Conservation (phyloP, 1,139 yeast species). For the Maudiozyma humilis region DNA sequence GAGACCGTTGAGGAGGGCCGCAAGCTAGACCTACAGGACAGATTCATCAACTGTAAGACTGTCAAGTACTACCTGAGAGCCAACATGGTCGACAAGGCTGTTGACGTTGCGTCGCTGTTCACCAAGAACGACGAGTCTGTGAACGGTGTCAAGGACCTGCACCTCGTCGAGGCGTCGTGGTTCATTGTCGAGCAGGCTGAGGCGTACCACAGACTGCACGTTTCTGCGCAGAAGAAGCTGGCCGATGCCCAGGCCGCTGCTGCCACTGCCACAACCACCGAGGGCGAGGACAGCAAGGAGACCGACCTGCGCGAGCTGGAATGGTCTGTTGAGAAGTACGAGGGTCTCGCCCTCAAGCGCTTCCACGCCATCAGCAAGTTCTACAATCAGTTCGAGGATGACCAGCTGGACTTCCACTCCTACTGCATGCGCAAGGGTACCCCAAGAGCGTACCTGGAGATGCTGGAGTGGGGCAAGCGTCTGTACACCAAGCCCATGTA, state of each 20-base stretch:
- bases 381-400: constrained; percentile 64
- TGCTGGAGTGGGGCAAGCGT: constrained; percentile 73
- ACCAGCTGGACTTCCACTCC: constrained; percentile 90
- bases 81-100: constrained; percentile 67
- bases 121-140: constrained; percentile 72
- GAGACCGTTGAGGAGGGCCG: constrained; percentile 64
- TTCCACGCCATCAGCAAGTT: constrained; percentile 58
- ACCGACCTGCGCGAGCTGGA: constrained; percentile 22
- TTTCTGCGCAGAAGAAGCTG: constrained; percentile 27
- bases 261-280: constrained; percentile 23
- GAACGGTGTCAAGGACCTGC: constrained; percentile 81
- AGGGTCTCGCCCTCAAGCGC: constrained; percentile 76
- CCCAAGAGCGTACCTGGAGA: constrained; percentile 68
- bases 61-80: constrained; percentile 80
- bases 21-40: constrained; percentile 72
- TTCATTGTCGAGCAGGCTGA: constrained; percentile 80
- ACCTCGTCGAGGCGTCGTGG: constrained; percentile 89
- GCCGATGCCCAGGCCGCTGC: constrained; percentile 28
- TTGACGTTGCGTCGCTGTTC: constrained; percentile 65
- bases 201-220: constrained; percentile 49
- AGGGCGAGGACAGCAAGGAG: constrained; percentile 17
- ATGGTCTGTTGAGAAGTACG: constrained; percentile 37
- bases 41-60: constrained; percentile 83
- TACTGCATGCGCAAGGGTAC: constrained; percentile 90
- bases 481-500: constrained; percentile 64